phyloP scores from a whole-genome alignment of 805 yeast genomes.

The Candida stauntonica region DNA sequence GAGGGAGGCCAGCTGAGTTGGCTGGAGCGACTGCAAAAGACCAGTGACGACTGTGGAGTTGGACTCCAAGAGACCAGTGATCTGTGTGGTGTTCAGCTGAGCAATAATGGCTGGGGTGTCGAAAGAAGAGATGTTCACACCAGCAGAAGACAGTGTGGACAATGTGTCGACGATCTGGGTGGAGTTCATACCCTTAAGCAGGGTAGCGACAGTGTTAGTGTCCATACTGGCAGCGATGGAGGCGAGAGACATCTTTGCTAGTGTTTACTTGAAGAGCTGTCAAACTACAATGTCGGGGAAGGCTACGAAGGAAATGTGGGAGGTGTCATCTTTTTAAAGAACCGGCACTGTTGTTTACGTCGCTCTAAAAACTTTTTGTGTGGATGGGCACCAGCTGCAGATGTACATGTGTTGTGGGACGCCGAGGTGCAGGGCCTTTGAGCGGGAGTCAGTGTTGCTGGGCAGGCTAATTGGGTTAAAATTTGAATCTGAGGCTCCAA shows the following conservation, averaged over 20 bases:
- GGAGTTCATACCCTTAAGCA: constrained; percentile 24
- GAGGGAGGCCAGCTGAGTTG: constrained; percentile 20
- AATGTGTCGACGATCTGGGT: constrained; percentile 22
- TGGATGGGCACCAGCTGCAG: neutral
- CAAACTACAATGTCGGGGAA: no score
- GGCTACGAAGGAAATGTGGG: neutral
- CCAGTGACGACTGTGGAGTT: constrained; percentile 20
- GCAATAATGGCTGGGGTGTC: constrained; percentile 55
- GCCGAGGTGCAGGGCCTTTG: neutral
- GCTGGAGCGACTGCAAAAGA: constrained; percentile 17
- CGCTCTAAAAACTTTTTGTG: neutral
- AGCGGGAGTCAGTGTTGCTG: neutral
- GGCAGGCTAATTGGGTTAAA: no score
- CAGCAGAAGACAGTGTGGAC: constrained; percentile 13
- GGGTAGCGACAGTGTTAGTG: constrained; percentile 16
- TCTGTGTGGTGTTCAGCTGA: constrained; percentile 22
- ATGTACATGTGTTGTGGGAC: neutral
- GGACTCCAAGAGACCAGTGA: constrained; percentile 22
- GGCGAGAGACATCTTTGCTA: constrained; percentile 3
- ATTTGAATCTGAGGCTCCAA: no score
- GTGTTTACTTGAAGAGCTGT: neutral
- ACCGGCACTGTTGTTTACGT: no score
- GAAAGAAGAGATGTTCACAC: constrained; percentile 61
- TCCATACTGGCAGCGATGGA: constrained; percentile 15
- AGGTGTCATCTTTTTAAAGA: neutral